These are phyloP conservation scores for Odontarrhena argentea DNA, from an alignment of 345 rosid genomes.

Conservation along the genomic window DNA sequence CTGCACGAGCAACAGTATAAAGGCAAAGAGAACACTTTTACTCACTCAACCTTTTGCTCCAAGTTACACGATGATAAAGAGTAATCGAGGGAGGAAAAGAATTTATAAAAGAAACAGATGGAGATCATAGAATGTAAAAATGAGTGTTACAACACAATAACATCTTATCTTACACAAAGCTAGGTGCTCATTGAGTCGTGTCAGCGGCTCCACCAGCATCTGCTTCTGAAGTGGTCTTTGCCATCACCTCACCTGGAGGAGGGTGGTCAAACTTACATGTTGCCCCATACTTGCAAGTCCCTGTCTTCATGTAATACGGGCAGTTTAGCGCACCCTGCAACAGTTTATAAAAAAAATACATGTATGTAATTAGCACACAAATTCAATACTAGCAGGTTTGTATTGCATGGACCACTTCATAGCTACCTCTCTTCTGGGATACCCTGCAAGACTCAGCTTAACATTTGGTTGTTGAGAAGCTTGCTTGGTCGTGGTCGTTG, in stretches of 20 bases:
- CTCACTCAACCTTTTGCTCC: constrained; percentile 27
- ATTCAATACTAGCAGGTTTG: constrained; percentile 11
- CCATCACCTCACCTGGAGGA: constrained; percentile 89
- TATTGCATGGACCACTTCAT: background rate
- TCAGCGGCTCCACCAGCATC: constrained; percentile 38
- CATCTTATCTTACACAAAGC: constrained; percentile 37
- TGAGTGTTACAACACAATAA: constrained; percentile 35
- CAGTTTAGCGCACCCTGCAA: constrained; percentile 73
- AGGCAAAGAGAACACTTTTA: background rate
- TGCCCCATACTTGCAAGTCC: constrained; percentile 82
- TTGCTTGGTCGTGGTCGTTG: constrained; percentile 49
- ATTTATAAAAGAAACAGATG: constrained; percentile 13
- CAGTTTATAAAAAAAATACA: constrained; percentile 1
- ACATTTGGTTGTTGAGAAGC: constrained; percentile 48
- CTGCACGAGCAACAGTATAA: constrained; percentile 10
- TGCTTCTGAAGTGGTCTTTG: constrained; percentile 47
- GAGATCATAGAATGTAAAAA: constrained; percentile 14
- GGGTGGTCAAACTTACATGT: constrained; percentile 95
- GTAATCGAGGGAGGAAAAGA: background rate
- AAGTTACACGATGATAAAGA: constrained; percentile 17
- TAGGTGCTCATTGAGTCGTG: constrained; percentile 29
- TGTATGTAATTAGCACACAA: constrained; percentile 18
- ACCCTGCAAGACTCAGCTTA: constrained; percentile 91
- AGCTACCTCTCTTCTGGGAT: constrained; percentile 90
- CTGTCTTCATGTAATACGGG: constrained; percentile 95